phyloP scores from a whole-genome alignment of 148 eudicot genomes.

The Diospyros lotus region DNA sequence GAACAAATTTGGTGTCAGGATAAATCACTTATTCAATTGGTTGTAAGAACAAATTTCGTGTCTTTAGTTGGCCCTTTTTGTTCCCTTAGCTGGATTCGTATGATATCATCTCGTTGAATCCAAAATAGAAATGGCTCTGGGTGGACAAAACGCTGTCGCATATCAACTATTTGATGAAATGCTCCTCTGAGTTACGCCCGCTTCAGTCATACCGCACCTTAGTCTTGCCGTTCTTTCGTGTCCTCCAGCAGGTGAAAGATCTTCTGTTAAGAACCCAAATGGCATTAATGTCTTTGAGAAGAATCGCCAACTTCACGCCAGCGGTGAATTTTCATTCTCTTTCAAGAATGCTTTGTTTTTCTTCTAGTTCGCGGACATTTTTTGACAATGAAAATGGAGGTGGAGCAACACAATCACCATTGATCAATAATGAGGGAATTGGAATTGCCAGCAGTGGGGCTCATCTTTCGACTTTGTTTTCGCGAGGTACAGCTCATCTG shows the following conservation, averaged over 20 bases:
- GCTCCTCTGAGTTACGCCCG: no score
- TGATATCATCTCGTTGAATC: no score
- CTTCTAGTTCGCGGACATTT: conserved; percentile 9
- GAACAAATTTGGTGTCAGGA: no score
- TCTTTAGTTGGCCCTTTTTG: no score
- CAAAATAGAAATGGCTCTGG: no score
- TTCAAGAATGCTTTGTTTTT: conserved; percentile 4
- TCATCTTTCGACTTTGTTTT: conserved; percentile 33
- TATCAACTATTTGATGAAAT: no score
- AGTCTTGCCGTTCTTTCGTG: neutral
- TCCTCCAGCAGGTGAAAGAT: neutral
- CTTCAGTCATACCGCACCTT: neutral
- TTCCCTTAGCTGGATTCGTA: no score
- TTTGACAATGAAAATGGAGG: conserved; percentile 15
- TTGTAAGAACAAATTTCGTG: no score
- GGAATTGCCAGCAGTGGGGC: conserved; percentile 16
- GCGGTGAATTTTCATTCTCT: conserved; percentile 7
- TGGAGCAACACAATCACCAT: conserved; percentile 13
- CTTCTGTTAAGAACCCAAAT: neutral
- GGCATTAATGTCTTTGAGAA: conserved; percentile 22
- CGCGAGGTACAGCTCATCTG: conserved; percentile 20
- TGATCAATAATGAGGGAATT: conserved; percentile 11
- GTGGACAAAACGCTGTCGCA: no score
- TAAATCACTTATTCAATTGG: no score
- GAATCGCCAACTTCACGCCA: conserved; percentile 6